Percentiles rank a stretch among this genome's conserved stretches.
phyloP scores from a whole-genome alignment of 441 rosid genomes.

The Syzygium syzygioides region DNA sequence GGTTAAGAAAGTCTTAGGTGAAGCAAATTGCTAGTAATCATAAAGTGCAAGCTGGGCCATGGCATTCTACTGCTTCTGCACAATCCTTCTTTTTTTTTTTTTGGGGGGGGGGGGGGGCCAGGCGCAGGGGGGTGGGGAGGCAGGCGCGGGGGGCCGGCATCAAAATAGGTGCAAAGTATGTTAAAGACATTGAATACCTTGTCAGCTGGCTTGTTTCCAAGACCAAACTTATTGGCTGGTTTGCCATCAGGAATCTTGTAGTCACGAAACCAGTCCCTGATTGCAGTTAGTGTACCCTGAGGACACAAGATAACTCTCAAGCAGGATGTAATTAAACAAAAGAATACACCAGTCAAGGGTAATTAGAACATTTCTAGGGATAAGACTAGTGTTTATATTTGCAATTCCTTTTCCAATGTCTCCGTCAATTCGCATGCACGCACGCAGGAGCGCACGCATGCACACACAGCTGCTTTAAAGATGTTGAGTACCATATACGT shows the following conservation, averaged over 20 bases:
- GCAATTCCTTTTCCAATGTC: background rate
- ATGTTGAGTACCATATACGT: background rate
- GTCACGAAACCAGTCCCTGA: constrained; percentile 94
- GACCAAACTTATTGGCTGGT: constrained; percentile 95
- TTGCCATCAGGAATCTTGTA: constrained; percentile 97
- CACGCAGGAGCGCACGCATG: background rate
- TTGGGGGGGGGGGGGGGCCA: too few species aligned
- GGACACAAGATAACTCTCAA: background rate
- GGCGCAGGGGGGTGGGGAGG: too few species aligned
- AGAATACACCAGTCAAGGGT: background rate
- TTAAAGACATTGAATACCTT: constrained; percentile 34
- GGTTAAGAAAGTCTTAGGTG: background rate
- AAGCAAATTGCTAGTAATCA: background rate
- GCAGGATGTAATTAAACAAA: background rate
- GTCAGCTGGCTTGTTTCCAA: constrained; percentile 84
- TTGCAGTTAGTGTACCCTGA: constrained; percentile 86
- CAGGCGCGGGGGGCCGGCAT: background rate
- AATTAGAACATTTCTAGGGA: background rate
- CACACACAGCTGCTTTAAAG: background rate
- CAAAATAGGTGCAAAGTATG: background rate
- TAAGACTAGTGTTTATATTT: background rate
- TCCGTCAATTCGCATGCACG: background rate
- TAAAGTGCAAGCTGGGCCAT: background rate
- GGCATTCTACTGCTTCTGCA: background rate
- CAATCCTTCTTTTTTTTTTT: background rate